These are phyloP conservation scores for Ceratobasidium sp. DNA, from an alignment of 1,284 basidiomycete genomes.

Conservation along the genomic window DNA sequence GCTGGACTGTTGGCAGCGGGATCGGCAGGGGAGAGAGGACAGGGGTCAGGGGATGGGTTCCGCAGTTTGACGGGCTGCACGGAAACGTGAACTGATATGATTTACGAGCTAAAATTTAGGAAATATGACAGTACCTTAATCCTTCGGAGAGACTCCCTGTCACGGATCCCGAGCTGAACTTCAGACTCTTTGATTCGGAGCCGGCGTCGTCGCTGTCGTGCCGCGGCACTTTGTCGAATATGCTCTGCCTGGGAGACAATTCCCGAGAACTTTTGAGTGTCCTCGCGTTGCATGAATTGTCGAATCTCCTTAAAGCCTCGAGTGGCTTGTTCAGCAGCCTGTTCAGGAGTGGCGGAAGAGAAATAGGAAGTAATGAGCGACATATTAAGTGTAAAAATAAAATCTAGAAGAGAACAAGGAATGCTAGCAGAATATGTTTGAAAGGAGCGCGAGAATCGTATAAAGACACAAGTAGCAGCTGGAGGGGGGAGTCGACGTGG, in stretches of 20 bases:
- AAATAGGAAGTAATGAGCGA: slow-evolving; percentile 5
- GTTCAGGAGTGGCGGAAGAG: neutral
- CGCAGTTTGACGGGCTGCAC: no score
- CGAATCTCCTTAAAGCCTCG: slow-evolving; percentile 5
- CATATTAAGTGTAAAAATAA: no score
- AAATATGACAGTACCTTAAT: neutral
- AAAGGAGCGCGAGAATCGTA: no score
- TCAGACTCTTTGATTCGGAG: slow-evolving; percentile 7
- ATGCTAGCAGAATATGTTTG: no score
- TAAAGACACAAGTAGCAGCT: no score
- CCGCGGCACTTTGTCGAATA: neutral
- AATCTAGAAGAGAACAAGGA: no score
- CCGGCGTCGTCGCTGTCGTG: neutral
- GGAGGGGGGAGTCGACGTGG: no score
- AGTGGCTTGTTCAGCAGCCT: neutral
- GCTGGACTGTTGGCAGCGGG: no score
- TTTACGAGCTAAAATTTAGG: no score
- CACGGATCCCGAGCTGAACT: neutral
- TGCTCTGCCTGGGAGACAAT: neutral
- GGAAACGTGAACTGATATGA: no score
- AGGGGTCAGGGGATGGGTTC: no score
- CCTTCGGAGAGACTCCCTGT: neutral
- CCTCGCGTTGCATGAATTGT: neutral
- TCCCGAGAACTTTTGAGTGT: neutral
- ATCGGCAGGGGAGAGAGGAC: no score